Evolutionary conservation across 768 basidiomycete genomes (phyloP).

Genomic region (Glaciozyma antarctica): DNA sequence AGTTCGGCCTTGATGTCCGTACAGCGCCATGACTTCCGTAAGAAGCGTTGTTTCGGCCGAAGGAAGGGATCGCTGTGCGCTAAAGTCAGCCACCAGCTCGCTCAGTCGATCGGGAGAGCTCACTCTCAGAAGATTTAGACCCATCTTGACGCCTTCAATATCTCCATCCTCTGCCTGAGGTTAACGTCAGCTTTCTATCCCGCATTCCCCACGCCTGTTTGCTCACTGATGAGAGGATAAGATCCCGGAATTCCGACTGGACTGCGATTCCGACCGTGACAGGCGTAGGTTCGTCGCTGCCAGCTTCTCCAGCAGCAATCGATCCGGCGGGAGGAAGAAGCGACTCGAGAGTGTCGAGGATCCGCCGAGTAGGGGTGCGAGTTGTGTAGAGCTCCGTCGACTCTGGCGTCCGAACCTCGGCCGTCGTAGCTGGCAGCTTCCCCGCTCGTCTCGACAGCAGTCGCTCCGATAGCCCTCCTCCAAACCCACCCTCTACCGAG

Average conservation of each 20-base stretch:
- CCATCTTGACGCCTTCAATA: not conserved
- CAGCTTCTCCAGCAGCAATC: not conserved
- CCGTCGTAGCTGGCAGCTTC: not conserved
- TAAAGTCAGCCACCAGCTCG: not conserved
- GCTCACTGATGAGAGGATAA: conserved; percentile 50
- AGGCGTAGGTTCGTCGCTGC: not conserved
- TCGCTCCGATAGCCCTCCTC: not conserved
- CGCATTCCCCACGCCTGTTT: not conserved
- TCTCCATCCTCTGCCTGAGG: not conserved
- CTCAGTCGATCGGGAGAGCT: not conserved
- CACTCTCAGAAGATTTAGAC: not conserved
- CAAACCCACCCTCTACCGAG: not conserved
- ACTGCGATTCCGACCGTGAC: conserved; percentile 49
- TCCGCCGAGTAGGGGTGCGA: too few relatives aligned
- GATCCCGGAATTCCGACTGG: conserved; percentile 48
- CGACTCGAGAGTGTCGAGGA: not conserved
- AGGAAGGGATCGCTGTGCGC: conserved; percentile 44
- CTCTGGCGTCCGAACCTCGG: not conserved
- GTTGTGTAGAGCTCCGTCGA: not conserved
- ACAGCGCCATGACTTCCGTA: conserved; percentile 47
- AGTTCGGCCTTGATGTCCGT: conserved; percentile 47
- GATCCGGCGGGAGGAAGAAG: not conserved
- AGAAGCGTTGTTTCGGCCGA: conserved; percentile 45
- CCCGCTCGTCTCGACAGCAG: not conserved
- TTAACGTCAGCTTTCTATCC: not conserved